Evolutionary conservation across 2,329 filamentous ascomycete species (phyloP).

Genomic region (Monilinia aucupariae): DNA sequence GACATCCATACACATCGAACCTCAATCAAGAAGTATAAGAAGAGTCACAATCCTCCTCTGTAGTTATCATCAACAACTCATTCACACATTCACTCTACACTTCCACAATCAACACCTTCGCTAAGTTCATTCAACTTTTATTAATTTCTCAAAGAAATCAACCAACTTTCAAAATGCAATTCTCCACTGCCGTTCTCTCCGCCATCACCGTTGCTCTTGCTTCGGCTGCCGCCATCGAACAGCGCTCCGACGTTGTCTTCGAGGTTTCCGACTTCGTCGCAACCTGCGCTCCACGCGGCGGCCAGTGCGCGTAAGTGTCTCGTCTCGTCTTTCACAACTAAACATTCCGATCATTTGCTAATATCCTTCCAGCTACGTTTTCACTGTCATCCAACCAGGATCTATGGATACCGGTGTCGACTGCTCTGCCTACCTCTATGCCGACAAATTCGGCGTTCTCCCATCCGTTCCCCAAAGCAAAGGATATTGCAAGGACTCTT

Average conservation of each 20-base stretch:
- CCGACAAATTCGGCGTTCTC: not conserved
- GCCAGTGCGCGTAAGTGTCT: not conserved
- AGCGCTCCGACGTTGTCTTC: not conserved
- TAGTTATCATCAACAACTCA: not conserved
- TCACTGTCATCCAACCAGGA: not conserved
- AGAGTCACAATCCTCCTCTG: not conserved
- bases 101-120: too few species aligned
- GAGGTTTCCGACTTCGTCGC: not conserved
- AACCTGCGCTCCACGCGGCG: not conserved
- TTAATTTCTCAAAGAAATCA: not conserved
- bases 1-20: not conserved
- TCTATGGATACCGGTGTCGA: not conserved
- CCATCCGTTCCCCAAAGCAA: not conserved
- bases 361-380: not conserved
- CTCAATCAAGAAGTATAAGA: not conserved
- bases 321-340: too few species aligned
- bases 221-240: not conserved
- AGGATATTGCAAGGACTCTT: not conserved
- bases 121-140: not conserved
- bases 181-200: not conserved
- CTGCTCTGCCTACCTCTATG: not conserved
- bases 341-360: not conserved
- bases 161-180: constrained; percentile 1
- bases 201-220: constrained; percentile 5
- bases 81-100: not conserved